phyloP scores from a whole-genome alignment of 2,329 filamentous ascomycete species.

The Cercospora sp. region DNA sequence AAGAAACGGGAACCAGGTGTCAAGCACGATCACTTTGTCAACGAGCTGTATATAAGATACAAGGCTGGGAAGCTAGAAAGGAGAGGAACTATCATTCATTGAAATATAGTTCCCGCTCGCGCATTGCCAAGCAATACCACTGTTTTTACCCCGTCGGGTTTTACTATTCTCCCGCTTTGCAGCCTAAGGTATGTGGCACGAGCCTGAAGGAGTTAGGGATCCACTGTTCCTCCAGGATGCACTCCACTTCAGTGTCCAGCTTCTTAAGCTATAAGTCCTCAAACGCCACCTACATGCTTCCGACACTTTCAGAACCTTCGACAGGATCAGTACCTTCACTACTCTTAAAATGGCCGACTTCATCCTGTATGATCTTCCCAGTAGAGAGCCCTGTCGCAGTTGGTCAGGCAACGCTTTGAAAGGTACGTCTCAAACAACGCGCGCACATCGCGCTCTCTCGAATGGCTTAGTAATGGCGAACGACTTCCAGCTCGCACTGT shows the following conservation, averaged over 20 bases:
- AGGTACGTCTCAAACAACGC: not conserved
- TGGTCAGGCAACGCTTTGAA: conserved; percentile 18
- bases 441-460: too few species aligned
- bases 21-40: conserved; percentile 83
- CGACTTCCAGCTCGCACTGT: conserved; percentile 6
- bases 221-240: not conserved
- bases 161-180: not conserved
- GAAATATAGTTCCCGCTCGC: not conserved
- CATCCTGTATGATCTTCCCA: conserved; percentile 14
- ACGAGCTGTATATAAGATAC: conserved; percentile 50
- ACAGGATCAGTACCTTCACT: not conserved
- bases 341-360: conserved; percentile 6
- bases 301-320: not conserved
- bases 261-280: not conserved
- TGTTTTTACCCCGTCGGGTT: not conserved
- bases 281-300: not conserved
- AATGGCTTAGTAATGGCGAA: not conserved
- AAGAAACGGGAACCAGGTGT: conserved; percentile 76
- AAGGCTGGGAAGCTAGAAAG: conserved; percentile 23
- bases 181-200: not conserved
- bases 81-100: conserved; percentile 19
- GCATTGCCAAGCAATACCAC: not conserved
- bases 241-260: not conserved
- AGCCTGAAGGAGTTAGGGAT: not conserved
- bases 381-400: conserved; percentile 12